phyloP scores from a whole-genome alignment of 805 yeast genomes.

The Lipomyces kockii region DNA sequence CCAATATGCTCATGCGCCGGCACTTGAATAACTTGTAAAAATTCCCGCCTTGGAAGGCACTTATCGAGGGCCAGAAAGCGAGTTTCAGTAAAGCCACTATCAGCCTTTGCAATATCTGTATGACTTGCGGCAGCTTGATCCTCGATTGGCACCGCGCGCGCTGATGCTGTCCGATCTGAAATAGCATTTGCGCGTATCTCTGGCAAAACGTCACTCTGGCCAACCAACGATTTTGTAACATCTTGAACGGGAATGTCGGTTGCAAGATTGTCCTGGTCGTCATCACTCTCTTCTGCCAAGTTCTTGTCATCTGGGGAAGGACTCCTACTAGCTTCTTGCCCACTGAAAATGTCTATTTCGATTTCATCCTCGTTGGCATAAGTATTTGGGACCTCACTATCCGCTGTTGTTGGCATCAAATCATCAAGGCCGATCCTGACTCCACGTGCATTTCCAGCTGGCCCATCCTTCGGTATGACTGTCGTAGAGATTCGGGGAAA shows the following conservation, averaged over 20 bases:
- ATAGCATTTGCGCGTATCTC: not conserved
- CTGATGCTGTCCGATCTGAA: not conserved
- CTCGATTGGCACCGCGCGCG: not conserved
- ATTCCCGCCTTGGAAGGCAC: slow-evolving; percentile 68
- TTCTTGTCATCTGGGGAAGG: not conserved
- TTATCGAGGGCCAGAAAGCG: slow-evolving; percentile 82
- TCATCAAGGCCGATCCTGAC: slow-evolving; percentile 8
- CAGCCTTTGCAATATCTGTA: not conserved
- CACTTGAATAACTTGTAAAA: slow-evolving; percentile 53
- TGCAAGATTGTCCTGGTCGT: not conserved
- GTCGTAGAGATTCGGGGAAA: not conserved
- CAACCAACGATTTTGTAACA: not conserved
- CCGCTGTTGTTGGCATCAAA: not conserved
- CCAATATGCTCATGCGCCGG: not conserved
- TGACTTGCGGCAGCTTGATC: not conserved
- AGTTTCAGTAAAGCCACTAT: slow-evolving; percentile 43
- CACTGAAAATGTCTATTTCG: not conserved
- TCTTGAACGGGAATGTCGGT: not conserved
- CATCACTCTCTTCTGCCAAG: not conserved
- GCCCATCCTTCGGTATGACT: not conserved
- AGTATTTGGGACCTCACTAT: not conserved
- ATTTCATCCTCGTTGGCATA: slow-evolving; percentile 7
- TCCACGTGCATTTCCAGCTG: slow-evolving; percentile 3
- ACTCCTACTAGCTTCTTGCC: not conserved
- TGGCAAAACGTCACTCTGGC: not conserved